Evolutionary conservation across 1,284 basidiomycete species (phyloP), one percentile per base, ranked within the genome.

Genomic region (Mycosarcoma maydis): DNA sequence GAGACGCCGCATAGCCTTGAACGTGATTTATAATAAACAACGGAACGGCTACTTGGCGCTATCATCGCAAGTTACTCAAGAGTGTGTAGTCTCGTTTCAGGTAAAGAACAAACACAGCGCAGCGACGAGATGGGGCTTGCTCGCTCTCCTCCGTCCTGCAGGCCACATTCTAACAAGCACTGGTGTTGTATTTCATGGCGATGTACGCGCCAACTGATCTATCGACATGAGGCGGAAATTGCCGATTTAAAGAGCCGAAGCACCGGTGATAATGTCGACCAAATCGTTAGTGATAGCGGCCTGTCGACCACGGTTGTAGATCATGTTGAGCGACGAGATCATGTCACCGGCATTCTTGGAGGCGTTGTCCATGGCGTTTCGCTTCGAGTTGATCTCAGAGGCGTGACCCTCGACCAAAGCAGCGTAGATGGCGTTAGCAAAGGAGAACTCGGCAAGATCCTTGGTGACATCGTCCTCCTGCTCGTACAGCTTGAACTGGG

Each of bases 321-420:
- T 54, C 78, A 81, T 78, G 66, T 79, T 73, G 38, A 81, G 69
- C 42, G 58, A 69, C 20, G 67, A 71, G 60, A 81, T 82, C 81
- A 83, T 83, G 72, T 78, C 80, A 48, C 85, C 87, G 57, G 95
- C 96, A 85, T 98, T 98, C 90, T 86, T 98, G 73, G 94, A 95
- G 48, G 95, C 96, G 82, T 95, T 98, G 89, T 98, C 95, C 95
- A 99, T 99, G 82, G 96, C 95, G 79, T 96, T 98, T 76, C 95
- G 91, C 75, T 73, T 80, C 38, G 59, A 80, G 80, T 89, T 90
- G 83, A 90, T 91, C 85, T 98, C 95, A 77, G 94, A 92, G 61
- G 96, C 95, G 83, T 98, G 94, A 62, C 90, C 91, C 85, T 99
- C 96, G 43, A 92, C 91, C 49, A 99, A 90, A 52, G 93, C 90